Conservation (phyloP, 2,329 filamentous ascomycete species). For the Dendryphion nanum region DNA sequence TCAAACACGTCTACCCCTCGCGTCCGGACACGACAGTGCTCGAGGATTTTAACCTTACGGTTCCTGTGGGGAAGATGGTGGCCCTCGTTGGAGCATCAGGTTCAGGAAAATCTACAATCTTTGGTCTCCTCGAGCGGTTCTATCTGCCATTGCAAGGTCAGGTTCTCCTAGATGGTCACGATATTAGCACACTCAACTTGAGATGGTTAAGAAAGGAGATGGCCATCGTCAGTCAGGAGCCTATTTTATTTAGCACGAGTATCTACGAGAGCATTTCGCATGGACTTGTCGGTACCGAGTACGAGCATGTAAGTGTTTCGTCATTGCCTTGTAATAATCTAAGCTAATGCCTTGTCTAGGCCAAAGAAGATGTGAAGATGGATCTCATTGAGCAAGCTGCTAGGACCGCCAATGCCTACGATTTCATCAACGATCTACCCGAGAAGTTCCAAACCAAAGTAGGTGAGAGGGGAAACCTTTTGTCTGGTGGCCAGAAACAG, state of each 20-base stretch:
- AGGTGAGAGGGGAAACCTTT: constrained; percentile 88
- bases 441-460: constrained; percentile 92
- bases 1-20: constrained; percentile 94
- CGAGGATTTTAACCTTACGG: constrained; percentile 73
- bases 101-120: constrained; percentile 91
- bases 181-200: constrained; percentile 79
- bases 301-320: constrained; percentile 57
- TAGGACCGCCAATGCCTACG: constrained; percentile 89
- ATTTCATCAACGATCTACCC: constrained; percentile 79
- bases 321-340: neutral
- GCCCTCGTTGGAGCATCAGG: constrained; percentile 93
- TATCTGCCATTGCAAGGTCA: constrained; percentile 83
- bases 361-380: constrained; percentile 62
- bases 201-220: constrained; percentile 91
- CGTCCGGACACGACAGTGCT: constrained; percentile 88
- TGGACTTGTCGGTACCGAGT: constrained; percentile 80
- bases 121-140: constrained; percentile 90
- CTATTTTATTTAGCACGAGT: constrained; percentile 82
- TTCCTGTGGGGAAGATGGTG: constrained; percentile 88
- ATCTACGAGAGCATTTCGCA: constrained; percentile 90
- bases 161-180: constrained; percentile 78
- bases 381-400: constrained; percentile 77
- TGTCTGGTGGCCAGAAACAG: constrained; percentile 95
- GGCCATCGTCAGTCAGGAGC: constrained; percentile 89
- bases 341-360: constrained; percentile 5